Percentiles rank a stretch among this genome's conserved stretches.
These are phyloP conservation scores for Hansenula lynferdii DNA, from an alignment of 1,139 yeast genomes.

Conservation along the genomic window DNA sequence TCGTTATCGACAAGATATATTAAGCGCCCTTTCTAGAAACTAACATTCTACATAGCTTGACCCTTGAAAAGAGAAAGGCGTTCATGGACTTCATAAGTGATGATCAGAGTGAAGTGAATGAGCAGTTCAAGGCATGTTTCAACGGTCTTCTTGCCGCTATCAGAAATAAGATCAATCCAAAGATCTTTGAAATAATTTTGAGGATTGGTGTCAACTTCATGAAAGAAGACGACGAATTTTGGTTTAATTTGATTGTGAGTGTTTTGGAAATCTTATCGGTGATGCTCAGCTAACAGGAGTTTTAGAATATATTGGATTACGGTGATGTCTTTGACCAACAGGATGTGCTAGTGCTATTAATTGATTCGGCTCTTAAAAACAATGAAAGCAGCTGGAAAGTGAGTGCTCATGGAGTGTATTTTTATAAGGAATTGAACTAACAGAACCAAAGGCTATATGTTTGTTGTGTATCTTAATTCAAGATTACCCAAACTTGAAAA, in stretches of 20 bases:
- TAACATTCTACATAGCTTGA: background rate
- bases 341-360: constrained; percentile 7
- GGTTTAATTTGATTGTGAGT: constrained; percentile 24
- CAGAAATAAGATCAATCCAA: constrained; percentile 9
- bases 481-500: constrained; percentile 13
- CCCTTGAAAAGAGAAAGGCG: background rate
- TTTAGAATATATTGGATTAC: constrained; percentile 13
- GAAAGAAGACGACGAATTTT: constrained; percentile 20
- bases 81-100: constrained; percentile 1
- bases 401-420: too few species aligned
- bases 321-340: constrained; percentile 15
- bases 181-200: constrained; percentile 17
- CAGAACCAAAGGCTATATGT: constrained; percentile 17
- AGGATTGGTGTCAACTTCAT: constrained; percentile 20
- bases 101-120: constrained; percentile 3
- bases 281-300: too few species aligned
- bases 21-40: background rate
- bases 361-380: constrained; percentile 6
- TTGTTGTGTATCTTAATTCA: constrained; percentile 19
- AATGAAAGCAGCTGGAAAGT: constrained; percentile 20
- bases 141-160: constrained; percentile 8
- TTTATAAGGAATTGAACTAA: too few species aligned
- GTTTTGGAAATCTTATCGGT: too few species aligned
- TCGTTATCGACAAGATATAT: background rate
- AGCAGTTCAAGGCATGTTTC: constrained; percentile 1